Evolutionary conservation across 768 basidiomycete genomes (phyloP), one percentile per base, ranked within the genome.

Genomic region (Suillus placidus): DNA sequence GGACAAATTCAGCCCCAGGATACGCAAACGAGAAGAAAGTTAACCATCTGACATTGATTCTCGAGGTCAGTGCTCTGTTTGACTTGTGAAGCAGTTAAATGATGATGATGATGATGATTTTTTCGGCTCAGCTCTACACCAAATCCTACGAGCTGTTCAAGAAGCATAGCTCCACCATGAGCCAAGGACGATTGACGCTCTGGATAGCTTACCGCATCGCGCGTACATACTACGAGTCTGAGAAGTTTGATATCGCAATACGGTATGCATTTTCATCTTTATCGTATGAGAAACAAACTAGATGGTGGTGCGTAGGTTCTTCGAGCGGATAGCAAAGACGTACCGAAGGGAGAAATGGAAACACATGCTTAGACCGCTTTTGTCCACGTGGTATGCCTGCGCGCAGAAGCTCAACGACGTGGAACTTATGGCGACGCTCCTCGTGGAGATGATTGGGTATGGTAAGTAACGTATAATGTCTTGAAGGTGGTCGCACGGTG

Each of bases 121-220:
- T 67, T 37, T 49, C 4, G 20, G n/a, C 40, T 54, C 63, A 96
- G 94, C 83, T 99, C 2, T 96, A 95, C 73, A 97, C 94, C 8
- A 95, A 96, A 72, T 84, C 97, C 2, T 99, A 99, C 77, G 94
- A 97, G 69, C 75, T 95, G 13, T 94, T 97, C 82, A 98, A 97
- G 80, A 90, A 87, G 70, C 85, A 92, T 71, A 81, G 80, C 51
- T 77, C 85, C 1, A 68, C 79, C 42, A 72, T 79, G 23, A 85
- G 83, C n/a, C 93, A 92, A 69, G 87, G 88, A 3, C 87, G 96
- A 12, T 78, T 95, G 67, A 94, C 94, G 0, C 80, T 97, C n/a
- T 93, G 88, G 84, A 91, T 99, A 61, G 97, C 95, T 4, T 91
- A 87, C 75, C 87, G 90, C 38, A 98, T 99, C 63, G 97, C 95